A percentile compares a stretch with the other conserved stretches of the same genome.
Conservation (phyloP, 768 basidiomycete species). For the Lentinus tigrinus region DNA sequence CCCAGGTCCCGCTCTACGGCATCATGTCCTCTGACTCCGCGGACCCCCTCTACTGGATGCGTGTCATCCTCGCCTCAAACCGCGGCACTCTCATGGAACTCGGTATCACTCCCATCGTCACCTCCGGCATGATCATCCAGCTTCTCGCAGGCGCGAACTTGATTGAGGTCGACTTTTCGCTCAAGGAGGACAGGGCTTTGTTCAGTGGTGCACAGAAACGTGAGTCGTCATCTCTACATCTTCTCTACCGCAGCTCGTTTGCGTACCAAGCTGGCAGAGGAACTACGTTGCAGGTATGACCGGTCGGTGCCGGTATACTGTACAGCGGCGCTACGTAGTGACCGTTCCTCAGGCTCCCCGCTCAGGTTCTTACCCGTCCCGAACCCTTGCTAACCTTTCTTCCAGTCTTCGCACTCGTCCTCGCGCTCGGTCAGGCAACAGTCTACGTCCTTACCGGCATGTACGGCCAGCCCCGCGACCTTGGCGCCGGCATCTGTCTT, state of each 20-base stretch:
- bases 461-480: slow-evolving; percentile 89
- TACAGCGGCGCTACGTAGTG: no score
- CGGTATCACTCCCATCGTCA: slow-evolving; percentile 96
- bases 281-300: no score
- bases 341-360: no score
- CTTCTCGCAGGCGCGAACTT: slow-evolving; percentile 96
- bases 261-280: no score
- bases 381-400: not conserved
- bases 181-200: slow-evolving; percentile 95
- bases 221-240: slow-evolving; percentile 31
- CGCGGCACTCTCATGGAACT: slow-evolving; percentile 99
- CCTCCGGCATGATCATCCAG: slow-evolving; percentile 99
- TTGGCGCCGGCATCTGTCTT: slow-evolving; percentile 96
- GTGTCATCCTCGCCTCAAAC: slow-evolving; percentile 98
- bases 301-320: no score
- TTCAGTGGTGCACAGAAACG: slow-evolving; percentile 97
- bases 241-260: no score
- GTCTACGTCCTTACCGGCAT: slow-evolving; percentile 97
- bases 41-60: slow-evolving; percentile 99
- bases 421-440: slow-evolving; percentile 93
- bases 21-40: slow-evolving; percentile 99
- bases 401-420: slow-evolving; percentile 93
- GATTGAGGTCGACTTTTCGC: slow-evolving; percentile 94
- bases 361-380: not conserved
- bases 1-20: slow-evolving; percentile 97